Conservation (phyloP, 2,329 filamentous ascomycete species). For the Phialophora tarda region DNA sequence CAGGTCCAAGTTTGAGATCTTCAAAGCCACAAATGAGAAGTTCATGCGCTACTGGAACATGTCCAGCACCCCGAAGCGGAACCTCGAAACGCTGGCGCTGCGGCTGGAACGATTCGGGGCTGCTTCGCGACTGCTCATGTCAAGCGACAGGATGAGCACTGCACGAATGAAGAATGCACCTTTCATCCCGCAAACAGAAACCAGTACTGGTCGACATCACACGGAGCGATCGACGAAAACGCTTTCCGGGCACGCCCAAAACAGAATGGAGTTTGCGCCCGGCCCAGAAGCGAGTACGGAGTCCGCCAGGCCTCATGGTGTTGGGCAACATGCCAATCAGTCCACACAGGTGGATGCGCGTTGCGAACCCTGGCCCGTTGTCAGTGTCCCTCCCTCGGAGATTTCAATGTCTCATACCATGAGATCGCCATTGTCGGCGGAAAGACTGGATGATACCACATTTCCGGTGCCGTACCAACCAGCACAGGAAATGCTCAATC, state of each 20-base stretch:
- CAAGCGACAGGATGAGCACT: not conserved
- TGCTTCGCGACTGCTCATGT: slow-evolving; percentile 10
- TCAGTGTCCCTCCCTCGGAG: not conserved
- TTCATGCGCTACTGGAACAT: slow-evolving; percentile 43
- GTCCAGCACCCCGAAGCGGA: slow-evolving; percentile 41
- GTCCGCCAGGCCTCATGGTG: not conserved
- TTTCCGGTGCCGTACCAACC: not conserved
- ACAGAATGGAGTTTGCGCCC: not conserved
- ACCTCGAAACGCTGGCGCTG: slow-evolving; percentile 39
- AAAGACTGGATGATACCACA: not conserved
- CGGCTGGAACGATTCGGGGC: slow-evolving; percentile 8
- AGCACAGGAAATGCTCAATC: not conserved
- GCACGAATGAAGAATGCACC: not conserved
- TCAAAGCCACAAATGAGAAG: slow-evolving; percentile 40
- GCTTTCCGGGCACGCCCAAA: not conserved
- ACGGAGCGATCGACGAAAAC: not conserved
- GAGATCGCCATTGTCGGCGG: not conserved
- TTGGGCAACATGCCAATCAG: not conserved
- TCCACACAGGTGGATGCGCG: not conserved
- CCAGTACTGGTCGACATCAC: not conserved
- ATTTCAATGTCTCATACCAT: not conserved
- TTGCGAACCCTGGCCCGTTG: not conserved
- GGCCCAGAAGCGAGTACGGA: not conserved
- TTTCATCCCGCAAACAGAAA: not conserved
- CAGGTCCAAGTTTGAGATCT: slow-evolving; percentile 38